A percentile compares a stretch with the other conserved stretches of the same genome.
Evolutionary conservation across 1,284 basidiomycete genomes (phyloP).

Genomic region (Inonotus obliquus): DNA sequence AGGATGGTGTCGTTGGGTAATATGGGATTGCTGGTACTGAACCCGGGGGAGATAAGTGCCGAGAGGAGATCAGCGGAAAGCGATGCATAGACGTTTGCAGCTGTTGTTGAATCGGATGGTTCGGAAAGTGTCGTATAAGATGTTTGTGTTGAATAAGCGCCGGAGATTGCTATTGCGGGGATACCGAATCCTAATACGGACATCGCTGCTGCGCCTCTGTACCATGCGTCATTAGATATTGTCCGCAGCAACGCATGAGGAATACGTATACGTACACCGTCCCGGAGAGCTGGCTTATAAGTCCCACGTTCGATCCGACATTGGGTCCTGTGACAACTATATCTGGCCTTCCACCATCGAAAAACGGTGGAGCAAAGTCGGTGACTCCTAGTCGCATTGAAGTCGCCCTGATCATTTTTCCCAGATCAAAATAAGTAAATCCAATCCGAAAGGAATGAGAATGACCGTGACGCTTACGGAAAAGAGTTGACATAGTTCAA

Average conservation of each 20-base stretch:
- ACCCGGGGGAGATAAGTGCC: conserved; percentile 30
- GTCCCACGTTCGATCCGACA: conserved; percentile 35
- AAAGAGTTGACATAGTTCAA: conserved; percentile 20
- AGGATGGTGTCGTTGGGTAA: conserved; percentile 38
- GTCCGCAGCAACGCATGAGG: not conserved
- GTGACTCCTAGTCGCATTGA: conserved; percentile 44
- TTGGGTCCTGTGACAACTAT: conserved; percentile 50
- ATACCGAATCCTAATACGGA: conserved; percentile 39
- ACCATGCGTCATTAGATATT: not conserved
- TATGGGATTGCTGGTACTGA: conserved; percentile 26
- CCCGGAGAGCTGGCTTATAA: conserved; percentile 34
- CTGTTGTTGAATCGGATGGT: conserved; percentile 31
- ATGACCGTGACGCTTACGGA: too few species aligned
- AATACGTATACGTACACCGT: conserved; percentile 38
- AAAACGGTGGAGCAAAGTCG: conserved; percentile 40
- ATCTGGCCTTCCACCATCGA: conserved; percentile 37
- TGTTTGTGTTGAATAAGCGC: conserved; percentile 34
- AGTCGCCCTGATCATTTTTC: conserved; percentile 30
- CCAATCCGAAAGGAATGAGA: too few species aligned
- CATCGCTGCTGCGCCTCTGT: conserved; percentile 45
- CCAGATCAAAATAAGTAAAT: not conserved
- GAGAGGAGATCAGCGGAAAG: conserved; percentile 38
- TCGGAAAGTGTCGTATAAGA: conserved; percentile 42
- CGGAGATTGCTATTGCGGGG: conserved; percentile 48
- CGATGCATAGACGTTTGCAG: conserved; percentile 38